phyloP scores from a whole-genome alignment of 768 basidiomycete species.

The Suillus alpinus region DNA sequence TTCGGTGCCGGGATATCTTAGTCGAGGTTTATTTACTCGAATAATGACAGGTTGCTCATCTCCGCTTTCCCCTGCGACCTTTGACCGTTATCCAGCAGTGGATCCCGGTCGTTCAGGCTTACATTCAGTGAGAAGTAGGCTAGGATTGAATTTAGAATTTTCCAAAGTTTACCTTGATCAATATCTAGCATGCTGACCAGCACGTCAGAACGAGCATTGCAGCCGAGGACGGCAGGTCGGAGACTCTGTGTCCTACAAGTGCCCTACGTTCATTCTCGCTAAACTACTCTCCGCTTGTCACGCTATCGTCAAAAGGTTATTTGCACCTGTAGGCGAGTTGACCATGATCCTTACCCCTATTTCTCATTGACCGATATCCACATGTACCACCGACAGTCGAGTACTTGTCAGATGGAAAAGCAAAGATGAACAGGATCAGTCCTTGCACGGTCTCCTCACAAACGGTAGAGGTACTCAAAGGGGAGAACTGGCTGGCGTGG shows the following conservation, averaged over 20 bases:
- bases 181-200: no score
- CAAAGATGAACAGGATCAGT: not conserved
- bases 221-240: no score
- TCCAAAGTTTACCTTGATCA: no score
- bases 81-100: no score
- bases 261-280: no score
- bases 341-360: not conserved
- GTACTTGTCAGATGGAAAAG: not conserved
- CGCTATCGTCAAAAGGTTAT: not conserved
- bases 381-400: not conserved
- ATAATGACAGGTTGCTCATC: no score
- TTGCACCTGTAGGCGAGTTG: not conserved
- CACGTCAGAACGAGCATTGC: no score
- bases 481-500: not conserved
- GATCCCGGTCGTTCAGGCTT: no score
- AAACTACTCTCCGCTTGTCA: not conserved
- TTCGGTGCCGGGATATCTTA: no score
- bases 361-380: not conserved
- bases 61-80: no score
- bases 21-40: no score
- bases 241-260: no score
- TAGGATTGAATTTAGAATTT: not conserved
- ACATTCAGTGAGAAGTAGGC: not conserved
- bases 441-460: not conserved
- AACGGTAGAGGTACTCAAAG: not conserved